Evolutionary conservation across 2,329 filamentous ascomycete species (phyloP).

Genomic region (Fusarium transvaalense): DNA sequence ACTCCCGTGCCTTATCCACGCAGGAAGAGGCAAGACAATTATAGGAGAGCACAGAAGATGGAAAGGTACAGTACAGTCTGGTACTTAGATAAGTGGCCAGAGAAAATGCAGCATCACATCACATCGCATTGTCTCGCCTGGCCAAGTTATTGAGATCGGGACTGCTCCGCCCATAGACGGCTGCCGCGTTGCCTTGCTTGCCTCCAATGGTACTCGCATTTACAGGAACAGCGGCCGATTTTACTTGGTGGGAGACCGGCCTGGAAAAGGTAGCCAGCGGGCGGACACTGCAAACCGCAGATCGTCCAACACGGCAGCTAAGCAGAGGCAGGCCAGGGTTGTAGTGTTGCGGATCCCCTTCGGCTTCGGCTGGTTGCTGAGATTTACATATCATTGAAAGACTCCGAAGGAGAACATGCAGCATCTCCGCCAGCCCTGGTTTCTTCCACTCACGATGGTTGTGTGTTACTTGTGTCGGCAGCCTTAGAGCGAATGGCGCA

Average conservation of each 20-base stretch:
- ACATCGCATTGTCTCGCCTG: slow-evolving; percentile 45
- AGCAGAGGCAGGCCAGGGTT: slow-evolving; percentile 42
- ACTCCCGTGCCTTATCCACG: slow-evolving; percentile 40
- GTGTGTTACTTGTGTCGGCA: slow-evolving; percentile 43
- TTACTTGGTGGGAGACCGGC: slow-evolving; percentile 31
- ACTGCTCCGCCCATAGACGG: slow-evolving; percentile 42
- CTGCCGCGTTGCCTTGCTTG: slow-evolving; percentile 42
- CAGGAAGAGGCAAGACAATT: slow-evolving; percentile 27
- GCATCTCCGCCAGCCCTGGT: slow-evolving; percentile 44
- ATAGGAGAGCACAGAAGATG: slow-evolving; percentile 5
- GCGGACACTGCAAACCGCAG: slow-evolving; percentile 45
- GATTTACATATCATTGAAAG: slow-evolving; percentile 41
- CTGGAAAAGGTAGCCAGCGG: slow-evolving; percentile 32
- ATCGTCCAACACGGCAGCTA: slow-evolving; percentile 46
- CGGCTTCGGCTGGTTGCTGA: slow-evolving; percentile 40
- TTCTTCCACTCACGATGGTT: slow-evolving; percentile 34
- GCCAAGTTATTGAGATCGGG: slow-evolving; percentile 39
- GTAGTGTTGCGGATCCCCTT: slow-evolving; percentile 40
- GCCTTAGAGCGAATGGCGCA: slow-evolving; percentile 44
- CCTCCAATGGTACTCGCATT: slow-evolving; percentile 37
- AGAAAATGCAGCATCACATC: slow-evolving; percentile 46
- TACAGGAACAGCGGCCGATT: slow-evolving; percentile 37
- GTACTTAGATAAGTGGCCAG: slow-evolving; percentile 37
- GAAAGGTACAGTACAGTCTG: slow-evolving; percentile 8
- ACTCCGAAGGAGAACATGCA: slow-evolving; percentile 39